Conservation (phyloP, 768 basidiomycete genomes). For the Mycena sanguinolenta region DNA sequence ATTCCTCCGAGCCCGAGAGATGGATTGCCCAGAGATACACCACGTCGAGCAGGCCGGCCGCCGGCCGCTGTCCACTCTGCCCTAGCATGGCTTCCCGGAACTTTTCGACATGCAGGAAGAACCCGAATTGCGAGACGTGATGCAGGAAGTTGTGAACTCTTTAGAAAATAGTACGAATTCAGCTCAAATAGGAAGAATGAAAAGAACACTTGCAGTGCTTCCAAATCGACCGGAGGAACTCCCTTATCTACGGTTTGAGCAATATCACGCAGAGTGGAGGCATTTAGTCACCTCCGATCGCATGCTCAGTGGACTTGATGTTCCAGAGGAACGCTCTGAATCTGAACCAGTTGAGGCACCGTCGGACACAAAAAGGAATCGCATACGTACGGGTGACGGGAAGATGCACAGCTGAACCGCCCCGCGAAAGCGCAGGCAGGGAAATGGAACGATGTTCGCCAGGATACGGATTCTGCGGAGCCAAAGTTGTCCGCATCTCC, state of each 20-base stretch:
- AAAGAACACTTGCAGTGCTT: slow-evolving; percentile 24
- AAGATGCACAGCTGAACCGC: slow-evolving; percentile 18
- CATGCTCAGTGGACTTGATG: slow-evolving; percentile 2
- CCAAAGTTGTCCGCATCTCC: slow-evolving; percentile 31
- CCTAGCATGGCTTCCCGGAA: slow-evolving; percentile 44
- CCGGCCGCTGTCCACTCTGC: slow-evolving; percentile 31
- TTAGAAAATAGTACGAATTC: neutral
- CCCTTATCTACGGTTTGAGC: neutral
- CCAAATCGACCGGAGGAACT: slow-evolving; percentile 22
- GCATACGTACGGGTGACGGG: slow-evolving; percentile 16
- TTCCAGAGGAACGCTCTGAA: slow-evolving; percentile 16
- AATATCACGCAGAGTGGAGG: neutral
- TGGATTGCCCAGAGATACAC: slow-evolving; percentile 39
- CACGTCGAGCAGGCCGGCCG: slow-evolving; percentile 33
- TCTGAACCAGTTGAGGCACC: neutral
- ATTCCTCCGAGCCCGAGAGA: slow-evolving; percentile 34
- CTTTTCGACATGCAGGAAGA: slow-evolving; percentile 61
- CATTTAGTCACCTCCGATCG: slow-evolving; percentile 7
- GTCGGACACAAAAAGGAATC: neutral
- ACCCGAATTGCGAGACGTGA: slow-evolving; percentile 52
- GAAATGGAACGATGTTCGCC: slow-evolving; percentile 20
- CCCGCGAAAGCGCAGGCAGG: slow-evolving; percentile 27
- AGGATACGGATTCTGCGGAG: slow-evolving; percentile 43
- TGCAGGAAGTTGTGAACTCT: slow-evolving; percentile 36
- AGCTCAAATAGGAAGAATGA: neutral